A percentile compares a stretch with the other conserved stretches of the same genome.
Conservation (phyloP, 116 monocot species). For the Iris pallida region DNA sequence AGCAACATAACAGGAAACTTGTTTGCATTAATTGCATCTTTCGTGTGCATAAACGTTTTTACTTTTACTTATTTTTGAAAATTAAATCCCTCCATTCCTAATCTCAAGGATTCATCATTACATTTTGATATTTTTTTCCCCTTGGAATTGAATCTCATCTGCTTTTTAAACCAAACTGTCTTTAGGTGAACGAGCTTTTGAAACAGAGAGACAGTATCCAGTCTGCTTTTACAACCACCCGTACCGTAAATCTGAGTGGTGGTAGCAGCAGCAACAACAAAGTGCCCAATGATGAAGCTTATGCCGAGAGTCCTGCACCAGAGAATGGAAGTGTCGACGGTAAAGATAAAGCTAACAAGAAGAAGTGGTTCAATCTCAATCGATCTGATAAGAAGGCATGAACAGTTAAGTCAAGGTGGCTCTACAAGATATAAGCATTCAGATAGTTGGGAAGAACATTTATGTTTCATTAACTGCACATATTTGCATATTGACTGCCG, state of each 20-base stretch:
- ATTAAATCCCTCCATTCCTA: too few relatives aligned
- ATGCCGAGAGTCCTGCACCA: slow-evolving; percentile 22
- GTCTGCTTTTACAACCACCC: slow-evolving; percentile 63
- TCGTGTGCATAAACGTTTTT: too few relatives aligned
- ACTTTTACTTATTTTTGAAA: too few relatives aligned
- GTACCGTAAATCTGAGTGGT: slow-evolving; percentile 22
- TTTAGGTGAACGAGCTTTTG: slow-evolving; percentile 85
- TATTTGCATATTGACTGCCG: too few relatives aligned
- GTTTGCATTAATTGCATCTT: too few relatives aligned
- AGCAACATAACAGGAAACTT: too few relatives aligned
- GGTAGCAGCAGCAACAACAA: slow-evolving; percentile 33
- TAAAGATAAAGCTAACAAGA: slow-evolving; percentile 55
- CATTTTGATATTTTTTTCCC: too few relatives aligned
- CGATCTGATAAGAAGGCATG: slow-evolving; percentile 54
- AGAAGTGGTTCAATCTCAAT: slow-evolving; percentile 80
- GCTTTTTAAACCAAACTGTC: not conserved
- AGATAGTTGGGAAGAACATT: too few relatives aligned
- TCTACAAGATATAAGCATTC: too few relatives aligned
- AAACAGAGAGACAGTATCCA: slow-evolving; percentile 80
- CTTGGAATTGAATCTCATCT: not conserved
- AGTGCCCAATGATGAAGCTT: slow-evolving; percentile 25
- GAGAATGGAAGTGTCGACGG: slow-evolving; percentile 41
- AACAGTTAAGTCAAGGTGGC: not conserved
- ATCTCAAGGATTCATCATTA: too few relatives aligned
- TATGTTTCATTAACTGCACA: too few relatives aligned